Base-by-base conservation (phyloP, 176 grass and related monocot species). In the Oryza nivara region DNA sequence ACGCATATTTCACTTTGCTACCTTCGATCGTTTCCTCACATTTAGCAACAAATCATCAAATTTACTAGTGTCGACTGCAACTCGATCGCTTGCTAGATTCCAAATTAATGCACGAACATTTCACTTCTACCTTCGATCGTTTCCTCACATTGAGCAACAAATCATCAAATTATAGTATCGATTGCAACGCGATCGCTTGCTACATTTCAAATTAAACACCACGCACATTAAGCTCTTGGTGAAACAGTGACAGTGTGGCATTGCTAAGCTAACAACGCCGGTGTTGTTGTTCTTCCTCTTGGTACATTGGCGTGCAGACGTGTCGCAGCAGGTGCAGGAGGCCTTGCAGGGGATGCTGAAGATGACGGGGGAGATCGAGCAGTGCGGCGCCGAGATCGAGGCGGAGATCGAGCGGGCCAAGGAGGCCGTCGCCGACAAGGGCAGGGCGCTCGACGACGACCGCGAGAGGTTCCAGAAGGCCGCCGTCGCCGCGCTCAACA, bases 271-370 rank as follows among this genome's bases (percentile, higher is more conserved):
- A 72, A 82, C 80, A 61, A 61, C 36, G 48, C 14, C 22, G 5
- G 11, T 72, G 51, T 11, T 44, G 19, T 72, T 61, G 13, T 25
- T 26, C 15, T 9, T 14, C n/a, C 43, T 44, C 9, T 44, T 44
- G 43, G 43, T 0, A 9, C 9, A 44, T 44, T 17, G 17, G 1
- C 0, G 35, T 80, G 84, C 96, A 98, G 96, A 98, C 43, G 49
- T 93, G 60, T 98, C 92, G 79, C 86, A 93, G 79, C 96, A 93
- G 89, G 83, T 98, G 73, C 92, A 93, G 75, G 77, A 73, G 20
- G 87, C 80, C 41, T 84, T 98, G 44, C 87, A 98, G 70, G 82
- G 43, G 85, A 93, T 95, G 96, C 82, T 98, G 76, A 98, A 98
- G 85, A 92, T 95, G 92, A 87, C 80, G 2, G 17, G 95, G 81